Evolutionary conservation across 2,329 filamentous ascomycete genomes (phyloP).

Genomic region (Fusarium mexicanum): DNA sequence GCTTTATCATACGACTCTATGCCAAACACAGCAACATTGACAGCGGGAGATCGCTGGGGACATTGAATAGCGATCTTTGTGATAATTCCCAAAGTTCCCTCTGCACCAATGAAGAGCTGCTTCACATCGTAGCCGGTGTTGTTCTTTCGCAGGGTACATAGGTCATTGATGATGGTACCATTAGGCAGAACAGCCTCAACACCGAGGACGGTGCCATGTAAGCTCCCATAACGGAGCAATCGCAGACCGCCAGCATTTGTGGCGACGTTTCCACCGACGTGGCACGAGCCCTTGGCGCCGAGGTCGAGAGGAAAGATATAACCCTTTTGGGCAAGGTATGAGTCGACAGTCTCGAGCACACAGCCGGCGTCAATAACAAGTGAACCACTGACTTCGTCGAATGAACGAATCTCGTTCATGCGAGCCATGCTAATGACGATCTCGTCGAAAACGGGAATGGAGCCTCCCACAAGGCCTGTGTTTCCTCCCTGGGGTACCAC

Average conservation of each 20-base stretch:
- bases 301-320: constrained; percentile 96
- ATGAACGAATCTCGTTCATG: constrained; percentile 91
- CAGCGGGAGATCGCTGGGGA: constrained; percentile 84
- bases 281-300: constrained; percentile 97
- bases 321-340: constrained; percentile 81
- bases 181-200: constrained; percentile 94
- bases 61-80: constrained; percentile 91
- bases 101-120: constrained; percentile 94
- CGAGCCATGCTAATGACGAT: constrained; percentile 91
- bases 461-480: constrained; percentile 93
- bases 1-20: constrained; percentile 91
- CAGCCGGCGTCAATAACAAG: constrained; percentile 91
- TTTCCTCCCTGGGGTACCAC: constrained; percentile 98
- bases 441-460: constrained; percentile 97
- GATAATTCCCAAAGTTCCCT: constrained; percentile 94
- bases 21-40: constrained; percentile 96
- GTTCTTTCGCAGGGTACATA: constrained; percentile 92
- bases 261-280: constrained; percentile 94
- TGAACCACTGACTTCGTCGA: constrained; percentile 92
- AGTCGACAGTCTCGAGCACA: constrained; percentile 89
- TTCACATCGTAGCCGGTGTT: constrained; percentile 99
- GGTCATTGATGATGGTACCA: constrained; percentile 89
- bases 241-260: constrained; percentile 95
- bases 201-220: constrained; percentile 92
- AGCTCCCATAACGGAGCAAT: constrained; percentile 88